Conservation (phyloP, 1,284 basidiomycete species). For the Xanthoconium separans region DNA sequence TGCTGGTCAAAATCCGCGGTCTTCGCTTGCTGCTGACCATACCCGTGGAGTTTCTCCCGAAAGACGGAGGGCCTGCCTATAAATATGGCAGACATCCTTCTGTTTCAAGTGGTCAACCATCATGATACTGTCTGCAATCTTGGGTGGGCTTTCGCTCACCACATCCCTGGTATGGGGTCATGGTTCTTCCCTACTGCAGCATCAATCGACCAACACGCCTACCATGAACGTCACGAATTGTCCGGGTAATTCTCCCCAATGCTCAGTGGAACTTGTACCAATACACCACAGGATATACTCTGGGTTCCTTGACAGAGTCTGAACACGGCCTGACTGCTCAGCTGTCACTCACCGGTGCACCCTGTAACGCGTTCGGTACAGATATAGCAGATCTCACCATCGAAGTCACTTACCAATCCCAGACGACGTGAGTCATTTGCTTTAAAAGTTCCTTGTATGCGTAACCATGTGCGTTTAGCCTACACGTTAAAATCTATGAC, state of each 20-base stretch:
- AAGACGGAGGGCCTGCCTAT: background rate
- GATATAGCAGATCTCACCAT: conserved; percentile 66
- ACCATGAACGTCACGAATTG: conserved; percentile 32
- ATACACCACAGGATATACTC: conserved; percentile 47
- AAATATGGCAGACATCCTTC: conserved; percentile 8
- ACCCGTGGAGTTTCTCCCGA: background rate
- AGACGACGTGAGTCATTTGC: conserved; percentile 36
- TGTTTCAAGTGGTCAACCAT: background rate
- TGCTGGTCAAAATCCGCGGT: background rate
- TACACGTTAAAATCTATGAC: conserved; percentile 80
- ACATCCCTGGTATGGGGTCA: conserved; percentile 10
- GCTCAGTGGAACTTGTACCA: background rate
- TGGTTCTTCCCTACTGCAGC: conserved; percentile 7
- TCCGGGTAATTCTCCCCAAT: conserved; percentile 20
- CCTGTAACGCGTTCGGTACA: conserved; percentile 72
- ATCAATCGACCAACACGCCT: conserved; percentile 3
- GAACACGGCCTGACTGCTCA: conserved; percentile 55
- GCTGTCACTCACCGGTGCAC: conserved; percentile 54
- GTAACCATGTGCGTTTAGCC: conserved; percentile 35
- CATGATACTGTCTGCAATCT: conserved; percentile 18
- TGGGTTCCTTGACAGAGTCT: conserved; percentile 47
- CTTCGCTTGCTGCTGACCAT: background rate
- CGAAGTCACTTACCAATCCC: conserved; percentile 64
- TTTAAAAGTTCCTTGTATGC: background rate
- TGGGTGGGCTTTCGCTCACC: conserved; percentile 23